Evolutionary conservation across 2,329 filamentous ascomycete genomes (phyloP).

Genomic region (Talaromyces sp.): DNA sequence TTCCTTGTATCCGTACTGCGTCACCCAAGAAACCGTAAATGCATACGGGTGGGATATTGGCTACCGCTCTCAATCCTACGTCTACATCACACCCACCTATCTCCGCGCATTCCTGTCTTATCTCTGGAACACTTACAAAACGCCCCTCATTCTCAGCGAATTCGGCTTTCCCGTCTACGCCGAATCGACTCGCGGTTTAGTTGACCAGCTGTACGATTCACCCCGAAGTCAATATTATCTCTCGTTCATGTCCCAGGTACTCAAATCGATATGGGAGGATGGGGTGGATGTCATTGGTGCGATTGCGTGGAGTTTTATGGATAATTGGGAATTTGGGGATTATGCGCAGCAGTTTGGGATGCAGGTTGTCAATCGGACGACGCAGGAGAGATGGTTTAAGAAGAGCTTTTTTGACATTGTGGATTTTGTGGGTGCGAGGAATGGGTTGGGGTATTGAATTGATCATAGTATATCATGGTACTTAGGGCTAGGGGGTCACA

Average conservation of each 20-base stretch:
- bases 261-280: constrained; percentile 57
- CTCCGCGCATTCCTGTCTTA: constrained; percentile 54
- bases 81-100: constrained; percentile 54
- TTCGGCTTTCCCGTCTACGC: constrained; percentile 57
- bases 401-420: constrained; percentile 59
- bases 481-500: background rate
- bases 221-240: constrained; percentile 56
- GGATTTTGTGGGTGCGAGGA: constrained; percentile 44
- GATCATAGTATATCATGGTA: background rate
- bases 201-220: constrained; percentile 54
- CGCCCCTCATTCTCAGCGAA: constrained; percentile 50
- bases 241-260: constrained; percentile 52
- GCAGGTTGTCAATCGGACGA: constrained; percentile 55
- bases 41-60: constrained; percentile 58
- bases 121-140: constrained; percentile 57
- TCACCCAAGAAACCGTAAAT: constrained; percentile 47
- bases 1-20: constrained; percentile 52
- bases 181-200: constrained; percentile 44
- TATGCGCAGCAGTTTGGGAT: constrained; percentile 54
- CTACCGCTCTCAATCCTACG: constrained; percentile 54
- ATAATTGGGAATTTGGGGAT: constrained; percentile 58
- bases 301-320: constrained; percentile 52
- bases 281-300: constrained; percentile 55
- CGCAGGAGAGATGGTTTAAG: constrained; percentile 52
- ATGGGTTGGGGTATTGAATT: constrained; percentile 5